These are phyloP conservation scores for Eugenia klotzschiana DNA, from an alignment of 441 rosid genomes.

Conservation along the genomic window DNA sequence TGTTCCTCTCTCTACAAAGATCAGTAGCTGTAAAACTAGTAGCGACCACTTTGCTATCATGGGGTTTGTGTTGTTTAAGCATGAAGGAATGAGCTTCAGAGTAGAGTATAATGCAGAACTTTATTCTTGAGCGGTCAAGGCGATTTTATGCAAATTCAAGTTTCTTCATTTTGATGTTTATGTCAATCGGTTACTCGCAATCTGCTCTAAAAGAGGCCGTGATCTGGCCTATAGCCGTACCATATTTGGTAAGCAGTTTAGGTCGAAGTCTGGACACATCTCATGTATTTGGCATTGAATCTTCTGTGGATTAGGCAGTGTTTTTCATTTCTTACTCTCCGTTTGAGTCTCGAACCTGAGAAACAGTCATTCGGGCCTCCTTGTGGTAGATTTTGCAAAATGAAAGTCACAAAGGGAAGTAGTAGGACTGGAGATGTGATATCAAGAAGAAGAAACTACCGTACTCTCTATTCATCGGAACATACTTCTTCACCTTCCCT, in stretches of 20 bases:
- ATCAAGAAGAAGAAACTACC: background rate
- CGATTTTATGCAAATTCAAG: background rate
- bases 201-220: background rate
- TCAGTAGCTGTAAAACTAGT: background rate
- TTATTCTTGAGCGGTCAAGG: background rate
- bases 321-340: background rate
- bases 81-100: background rate
- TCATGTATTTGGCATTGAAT: background rate
- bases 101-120: background rate
- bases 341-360: background rate
- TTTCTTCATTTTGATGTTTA: background rate
- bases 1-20: background rate
- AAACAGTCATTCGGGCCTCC: background rate
- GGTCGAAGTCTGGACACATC: background rate
- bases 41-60: background rate
- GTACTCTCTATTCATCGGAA: background rate
- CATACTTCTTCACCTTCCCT: background rate
- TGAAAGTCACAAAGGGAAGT: background rate
- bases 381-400: background rate
- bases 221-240: background rate
- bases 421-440: background rate
- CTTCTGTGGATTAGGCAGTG: background rate
- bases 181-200: background rate
- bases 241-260: background rate
- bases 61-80: background rate